Evolutionary conservation across 2,329 filamentous ascomycete species (phyloP).

Genomic region (Sporothrix variecibatus): DNA sequence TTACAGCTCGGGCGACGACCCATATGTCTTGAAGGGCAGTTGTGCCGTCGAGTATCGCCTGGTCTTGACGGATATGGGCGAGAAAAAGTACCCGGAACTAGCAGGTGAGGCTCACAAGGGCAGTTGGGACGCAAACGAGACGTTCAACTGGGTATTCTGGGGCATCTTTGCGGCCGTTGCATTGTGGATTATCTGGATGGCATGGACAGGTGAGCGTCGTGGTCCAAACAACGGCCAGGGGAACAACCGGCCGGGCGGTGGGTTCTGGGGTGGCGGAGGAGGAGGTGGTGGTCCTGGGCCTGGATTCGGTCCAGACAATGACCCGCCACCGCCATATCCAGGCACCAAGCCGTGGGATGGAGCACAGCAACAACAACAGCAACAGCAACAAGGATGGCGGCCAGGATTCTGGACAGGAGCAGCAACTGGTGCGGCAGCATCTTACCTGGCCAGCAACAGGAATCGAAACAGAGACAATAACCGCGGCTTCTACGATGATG

Average conservation of each 20-base stretch:
- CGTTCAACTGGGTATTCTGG: slow-evolving; percentile 52
- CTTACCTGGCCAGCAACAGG: slow-evolving; percentile 62
- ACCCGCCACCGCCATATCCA: slow-evolving; percentile 59
- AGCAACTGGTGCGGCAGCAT: slow-evolving; percentile 68
- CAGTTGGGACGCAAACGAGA: slow-evolving; percentile 34
- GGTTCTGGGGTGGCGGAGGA: slow-evolving; percentile 44
- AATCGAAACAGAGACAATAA: slow-evolving; percentile 40
- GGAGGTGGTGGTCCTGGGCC: slow-evolving; percentile 43
- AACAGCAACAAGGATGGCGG: slow-evolving; percentile 54
- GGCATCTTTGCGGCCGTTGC: slow-evolving; percentile 62
- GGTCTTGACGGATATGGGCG: slow-evolving; percentile 73
- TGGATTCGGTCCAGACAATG: slow-evolving; percentile 39
- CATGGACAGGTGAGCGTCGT: not conserved
- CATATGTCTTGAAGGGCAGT: slow-evolving; percentile 85
- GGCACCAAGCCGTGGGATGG: slow-evolving; percentile 42
- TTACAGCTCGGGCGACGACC: slow-evolving; percentile 73
- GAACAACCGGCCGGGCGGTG: slow-evolving; percentile 35
- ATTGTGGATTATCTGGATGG: slow-evolving; percentile 63
- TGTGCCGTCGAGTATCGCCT: slow-evolving; percentile 91
- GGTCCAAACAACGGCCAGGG: not conserved
- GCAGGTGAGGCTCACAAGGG: slow-evolving; percentile 40
- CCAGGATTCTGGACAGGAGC: slow-evolving; percentile 75
- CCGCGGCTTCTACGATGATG: slow-evolving; percentile 30
- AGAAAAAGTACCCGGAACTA: slow-evolving; percentile 66
- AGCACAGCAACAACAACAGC: slow-evolving; percentile 34